Percentiles rank a stretch among this genome's conserved stretches.
phyloP scores from a whole-genome alignment of 2,329 filamentous ascomycete species.

The Fusarium cicatricum region DNA sequence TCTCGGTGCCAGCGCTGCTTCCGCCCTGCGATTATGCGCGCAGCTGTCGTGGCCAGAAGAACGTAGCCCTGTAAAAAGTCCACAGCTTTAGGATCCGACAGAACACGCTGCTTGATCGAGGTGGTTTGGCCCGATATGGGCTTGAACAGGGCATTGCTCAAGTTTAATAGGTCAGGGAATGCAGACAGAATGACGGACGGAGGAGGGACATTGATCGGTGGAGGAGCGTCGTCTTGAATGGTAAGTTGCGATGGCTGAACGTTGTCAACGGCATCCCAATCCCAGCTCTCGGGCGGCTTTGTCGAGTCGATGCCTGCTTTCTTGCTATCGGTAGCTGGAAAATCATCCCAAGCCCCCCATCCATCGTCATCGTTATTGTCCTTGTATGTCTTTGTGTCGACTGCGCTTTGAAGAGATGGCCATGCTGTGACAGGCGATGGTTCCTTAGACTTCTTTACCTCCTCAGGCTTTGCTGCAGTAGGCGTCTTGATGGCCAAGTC shows the following conservation, averaged over 20 bases:
- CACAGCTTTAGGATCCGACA: slow-evolving; percentile 68
- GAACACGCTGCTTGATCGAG: slow-evolving; percentile 67
- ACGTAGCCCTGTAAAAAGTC: slow-evolving; percentile 72
- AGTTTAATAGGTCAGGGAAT: slow-evolving; percentile 75
- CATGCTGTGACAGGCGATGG: slow-evolving; percentile 56
- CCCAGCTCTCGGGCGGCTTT: slow-evolving; percentile 52
- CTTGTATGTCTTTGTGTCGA: slow-evolving; percentile 13
- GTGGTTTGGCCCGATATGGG: slow-evolving; percentile 66
- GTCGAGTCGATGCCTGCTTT: slow-evolving; percentile 23
- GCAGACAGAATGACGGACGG: slow-evolving; percentile 82
- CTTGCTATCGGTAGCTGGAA: slow-evolving; percentile 41
- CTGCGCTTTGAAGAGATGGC: slow-evolving; percentile 49
- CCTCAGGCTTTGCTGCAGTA: slow-evolving; percentile 45
- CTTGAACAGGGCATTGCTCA: slow-evolving; percentile 72
- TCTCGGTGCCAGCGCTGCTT: slow-evolving; percentile 92
- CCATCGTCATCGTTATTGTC: slow-evolving; percentile 50
- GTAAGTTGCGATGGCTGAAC: slow-evolving; percentile 36
- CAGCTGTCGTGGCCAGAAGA: slow-evolving; percentile 70
- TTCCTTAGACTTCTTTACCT: slow-evolving; percentile 47
- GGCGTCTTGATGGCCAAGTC: slow-evolving; percentile 58
- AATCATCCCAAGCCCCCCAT: slow-evolving; percentile 62
- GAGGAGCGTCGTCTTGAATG: slow-evolving; percentile 51
- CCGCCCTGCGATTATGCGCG: slow-evolving; percentile 84
- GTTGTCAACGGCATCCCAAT: slow-evolving; percentile 57
- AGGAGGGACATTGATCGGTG: slow-evolving; percentile 88